A percentile compares a stretch with the other conserved stretches of the same genome.
These are phyloP conservation scores for Pseudoturritis turrita DNA, from an alignment of 345 rosid genomes.

Conservation along the genomic window DNA sequence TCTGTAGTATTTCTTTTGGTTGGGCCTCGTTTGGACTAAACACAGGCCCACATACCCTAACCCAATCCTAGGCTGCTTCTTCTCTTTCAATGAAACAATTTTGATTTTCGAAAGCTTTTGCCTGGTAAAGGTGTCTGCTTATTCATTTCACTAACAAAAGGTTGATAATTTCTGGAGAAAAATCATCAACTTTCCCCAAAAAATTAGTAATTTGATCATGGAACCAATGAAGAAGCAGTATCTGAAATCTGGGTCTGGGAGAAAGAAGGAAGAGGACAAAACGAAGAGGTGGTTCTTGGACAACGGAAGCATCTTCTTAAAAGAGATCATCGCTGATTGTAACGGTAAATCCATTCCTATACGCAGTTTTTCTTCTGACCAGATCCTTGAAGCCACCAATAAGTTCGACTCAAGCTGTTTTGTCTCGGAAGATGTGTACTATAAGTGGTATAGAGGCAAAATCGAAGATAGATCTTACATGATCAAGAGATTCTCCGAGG, in stretches of 20 bases:
- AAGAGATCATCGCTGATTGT: neutral
- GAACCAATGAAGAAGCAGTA: neutral
- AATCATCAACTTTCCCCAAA: too few relatives aligned
- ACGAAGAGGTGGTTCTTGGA: neutral
- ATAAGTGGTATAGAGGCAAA: constrained; percentile 3
- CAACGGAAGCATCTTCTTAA: constrained; percentile 3
- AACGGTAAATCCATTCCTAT: constrained; percentile 19
- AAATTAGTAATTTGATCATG: too few relatives aligned
- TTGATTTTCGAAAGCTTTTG: too few relatives aligned
- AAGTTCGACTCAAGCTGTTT: constrained; percentile 1
- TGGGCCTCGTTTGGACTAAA: too few relatives aligned
- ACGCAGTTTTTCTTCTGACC: neutral
- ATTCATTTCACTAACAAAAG: too few relatives aligned
- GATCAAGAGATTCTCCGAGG: constrained; percentile 15
- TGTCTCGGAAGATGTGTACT: neutral
- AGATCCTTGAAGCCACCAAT: constrained; percentile 3
- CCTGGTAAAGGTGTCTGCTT: too few relatives aligned
- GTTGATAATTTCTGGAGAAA: too few relatives aligned
- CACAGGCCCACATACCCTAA: too few relatives aligned
- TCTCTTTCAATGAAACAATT: too few relatives aligned
- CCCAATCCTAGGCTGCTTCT: too few relatives aligned
- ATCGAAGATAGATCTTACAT: constrained; percentile 15
- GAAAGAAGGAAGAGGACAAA: too few relatives aligned
- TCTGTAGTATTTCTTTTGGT: too few relatives aligned
- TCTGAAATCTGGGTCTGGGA: neutral